Base-by-base conservation (phyloP, 768 basidiomycete genomes). In the Suillus fuscotomentosus region DNA sequence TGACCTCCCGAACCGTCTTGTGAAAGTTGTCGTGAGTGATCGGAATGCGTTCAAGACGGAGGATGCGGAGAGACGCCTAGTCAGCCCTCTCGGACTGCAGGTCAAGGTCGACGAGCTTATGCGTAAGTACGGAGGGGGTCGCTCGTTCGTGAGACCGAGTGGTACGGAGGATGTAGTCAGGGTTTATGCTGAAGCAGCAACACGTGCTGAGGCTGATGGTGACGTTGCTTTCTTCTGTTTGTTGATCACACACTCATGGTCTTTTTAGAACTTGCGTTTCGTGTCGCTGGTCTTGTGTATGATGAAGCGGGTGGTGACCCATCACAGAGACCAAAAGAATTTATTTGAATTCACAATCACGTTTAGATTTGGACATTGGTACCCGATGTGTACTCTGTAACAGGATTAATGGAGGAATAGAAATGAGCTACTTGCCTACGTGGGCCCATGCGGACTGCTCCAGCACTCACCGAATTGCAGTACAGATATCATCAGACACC, bases 101-200 rank as follows among this genome's bases (percentile, higher is more conserved):
- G 81, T 75, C 13, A 88, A 86, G 75, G 88, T 99, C 59, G 91
- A 98, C 65, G 90, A 89, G 34, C 82, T 94, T 43, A 89, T 93
- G 38, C 80, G 82, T 63, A 87, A 87, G 71, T 92, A 90, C 71
- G 88, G 90, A 54, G 88, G 87, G 20, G 97, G 97, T 1, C 86
- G 97, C 48, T 87, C 93, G 34, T 99, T 99, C 72, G 97, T 99
- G 20, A 78, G 97, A 63, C 97, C 97, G 3, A 97, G 95, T 75
- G 97, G 97, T 10, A 99, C 97, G 27, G 97, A 99, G 76, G 96
- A 99, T 71, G 96, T 97, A 31, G 97, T 99, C 7, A 84, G 97
- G 64, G 95, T 99, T 17, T 99, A 99, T 72, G 97, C 96, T 1
- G 97, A 99, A 75, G 97, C 97, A 1, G 82, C 80, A 54, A 78